Conservation (phyloP, 2,329 filamentous ascomycete genomes). For the Paracorniculantispora psalliotae region DNA sequence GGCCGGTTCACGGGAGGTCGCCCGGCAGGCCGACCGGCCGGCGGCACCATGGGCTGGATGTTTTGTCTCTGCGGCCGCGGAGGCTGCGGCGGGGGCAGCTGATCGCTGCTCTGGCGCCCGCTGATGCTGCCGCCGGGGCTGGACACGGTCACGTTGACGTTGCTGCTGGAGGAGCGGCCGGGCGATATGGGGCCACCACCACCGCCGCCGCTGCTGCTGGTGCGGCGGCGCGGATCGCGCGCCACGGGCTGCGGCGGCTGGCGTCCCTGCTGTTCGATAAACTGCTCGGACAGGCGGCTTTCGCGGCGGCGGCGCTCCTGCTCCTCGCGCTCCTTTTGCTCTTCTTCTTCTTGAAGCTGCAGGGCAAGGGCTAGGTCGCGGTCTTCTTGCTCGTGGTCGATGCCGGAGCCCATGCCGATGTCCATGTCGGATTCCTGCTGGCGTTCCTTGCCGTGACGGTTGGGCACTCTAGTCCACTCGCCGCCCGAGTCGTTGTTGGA, state of each 20-base stretch:
- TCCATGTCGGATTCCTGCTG: constrained; percentile 14
- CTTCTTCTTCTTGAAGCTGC: constrained; percentile 92
- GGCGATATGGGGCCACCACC: constrained; percentile 23
- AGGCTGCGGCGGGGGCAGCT: constrained; percentile 6
- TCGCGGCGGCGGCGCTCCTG: constrained; percentile 61
- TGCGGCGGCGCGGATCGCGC: constrained; percentile 12
- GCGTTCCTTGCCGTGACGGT: constrained; percentile 24
- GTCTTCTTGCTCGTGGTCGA: constrained; percentile 66
- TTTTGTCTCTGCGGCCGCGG: constrained; percentile 25
- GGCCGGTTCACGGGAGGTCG: constrained; percentile 20
- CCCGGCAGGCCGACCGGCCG: constrained; percentile 15
- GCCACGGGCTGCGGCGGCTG: constrained; percentile 17
- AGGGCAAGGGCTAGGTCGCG: constrained; percentile 82
- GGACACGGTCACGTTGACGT: constrained; percentile 4
- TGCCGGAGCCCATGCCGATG: constrained; percentile 29
- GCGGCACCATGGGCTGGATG: constrained; percentile 44
- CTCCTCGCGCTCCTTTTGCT: constrained; percentile 66
- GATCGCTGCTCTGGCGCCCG: constrained; percentile 5
- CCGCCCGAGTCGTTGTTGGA: constrained; percentile 21
- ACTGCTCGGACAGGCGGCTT: constrained; percentile 63
- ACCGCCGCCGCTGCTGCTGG: constrained; percentile 42
- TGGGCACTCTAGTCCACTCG: constrained; percentile 53
- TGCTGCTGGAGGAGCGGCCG: constrained; percentile 24
- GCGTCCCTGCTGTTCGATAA: constrained; percentile 59
- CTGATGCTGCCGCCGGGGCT: background rate